Evolutionary conservation across 2,329 filamentous ascomycete species (phyloP), one percentile per base, ranked within the genome.

Genomic region (Penicillium fuscoglaucum): DNA sequence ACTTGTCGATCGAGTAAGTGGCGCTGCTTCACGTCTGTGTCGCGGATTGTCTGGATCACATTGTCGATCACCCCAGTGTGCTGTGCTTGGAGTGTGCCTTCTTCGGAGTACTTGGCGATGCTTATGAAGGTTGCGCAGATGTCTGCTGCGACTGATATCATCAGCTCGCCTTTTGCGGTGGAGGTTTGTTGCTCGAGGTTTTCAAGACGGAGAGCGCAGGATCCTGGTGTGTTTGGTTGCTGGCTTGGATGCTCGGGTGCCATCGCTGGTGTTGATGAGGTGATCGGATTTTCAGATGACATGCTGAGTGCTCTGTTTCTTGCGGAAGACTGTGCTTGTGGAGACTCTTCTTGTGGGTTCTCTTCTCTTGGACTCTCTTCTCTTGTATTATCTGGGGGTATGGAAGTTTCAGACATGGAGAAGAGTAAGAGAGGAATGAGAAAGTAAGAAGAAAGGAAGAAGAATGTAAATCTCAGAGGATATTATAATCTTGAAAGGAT

Each of bases 61-160:
- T 61, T 39, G 54, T 73, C 62, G 35, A 74, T 64, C 3, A 70
- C 66, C 0, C 40, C 41, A 0, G 69, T 70, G 33, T 74, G 64
- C 4, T 59, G 44, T 1, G 59, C 15, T 26, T 41, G 53, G 4
- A 76, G 65, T 9, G 55, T 66, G 1, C 69, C 71, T 5, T 58
- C 58, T n/a, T 63, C 61, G 17, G 66, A 45, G 19, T 72, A 66
- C 17, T 65, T 62, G 15, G 65, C 64, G 49, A 76, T 69, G 33
- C 55, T 63, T 45, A 69, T 66, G 21, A 76, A 69, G 3, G 65
- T 66, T 0, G 64, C 62, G 19, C 62, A 56, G 43, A 76, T 72
- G 47, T 76, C 71, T 35, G 66, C 56, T 19, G 72, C 68, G 48
- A 76, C 62, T 12, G 68, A 64, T 12, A 51, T 19, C 37, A 75